Percentiles rank a stretch among this genome's conserved stretches.
These are phyloP conservation scores for Hypsizygus ulmarius DNA, from an alignment of 1,284 basidiomycete species.

Conservation along the genomic window DNA sequence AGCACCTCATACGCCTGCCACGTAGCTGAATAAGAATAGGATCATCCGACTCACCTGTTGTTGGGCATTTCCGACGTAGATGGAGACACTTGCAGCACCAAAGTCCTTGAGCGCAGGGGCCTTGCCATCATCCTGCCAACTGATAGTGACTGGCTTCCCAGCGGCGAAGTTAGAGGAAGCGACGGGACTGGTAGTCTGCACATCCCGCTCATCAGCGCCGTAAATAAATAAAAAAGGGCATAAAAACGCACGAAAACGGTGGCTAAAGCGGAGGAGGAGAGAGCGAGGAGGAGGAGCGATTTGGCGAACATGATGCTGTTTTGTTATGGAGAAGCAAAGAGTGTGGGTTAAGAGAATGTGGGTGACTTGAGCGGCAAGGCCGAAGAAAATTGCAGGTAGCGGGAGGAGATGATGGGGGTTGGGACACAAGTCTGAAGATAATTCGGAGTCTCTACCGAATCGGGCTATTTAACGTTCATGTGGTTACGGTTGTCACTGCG, in stretches of 20 bases:
- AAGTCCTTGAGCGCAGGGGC: constrained; percentile 56
- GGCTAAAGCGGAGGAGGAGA: constrained; percentile 54
- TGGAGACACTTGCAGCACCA: constrained; percentile 58
- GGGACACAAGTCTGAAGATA: constrained; percentile 18
- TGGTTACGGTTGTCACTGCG: too few relatives aligned
- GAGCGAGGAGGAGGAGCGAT: constrained; percentile 48
- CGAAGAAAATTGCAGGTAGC: constrained; percentile 12
- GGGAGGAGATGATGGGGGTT: constrained; percentile 23
- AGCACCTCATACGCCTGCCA: neutral
- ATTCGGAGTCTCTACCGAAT: constrained; percentile 26
- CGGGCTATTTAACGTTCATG: too few relatives aligned
- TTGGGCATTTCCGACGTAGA: constrained; percentile 64
- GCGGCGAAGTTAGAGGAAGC: constrained; percentile 51
- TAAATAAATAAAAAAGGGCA: constrained; percentile 4
- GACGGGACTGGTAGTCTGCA: constrained; percentile 61
- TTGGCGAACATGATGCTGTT: constrained; percentile 48
- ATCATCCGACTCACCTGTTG: constrained; percentile 49
- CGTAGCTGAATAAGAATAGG: neutral
- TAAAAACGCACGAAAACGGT: constrained; percentile 52
- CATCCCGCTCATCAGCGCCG: neutral
- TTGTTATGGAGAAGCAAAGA: constrained; percentile 27
- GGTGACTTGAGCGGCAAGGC: constrained; percentile 23
- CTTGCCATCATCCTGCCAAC: constrained; percentile 66
- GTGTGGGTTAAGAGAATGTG: constrained; percentile 40
- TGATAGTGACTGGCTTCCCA: constrained; percentile 57